Evolutionary conservation across 768 basidiomycete species (phyloP), one percentile per base, ranked within the genome.

Genomic region (Crassisporium funariophilum): DNA sequence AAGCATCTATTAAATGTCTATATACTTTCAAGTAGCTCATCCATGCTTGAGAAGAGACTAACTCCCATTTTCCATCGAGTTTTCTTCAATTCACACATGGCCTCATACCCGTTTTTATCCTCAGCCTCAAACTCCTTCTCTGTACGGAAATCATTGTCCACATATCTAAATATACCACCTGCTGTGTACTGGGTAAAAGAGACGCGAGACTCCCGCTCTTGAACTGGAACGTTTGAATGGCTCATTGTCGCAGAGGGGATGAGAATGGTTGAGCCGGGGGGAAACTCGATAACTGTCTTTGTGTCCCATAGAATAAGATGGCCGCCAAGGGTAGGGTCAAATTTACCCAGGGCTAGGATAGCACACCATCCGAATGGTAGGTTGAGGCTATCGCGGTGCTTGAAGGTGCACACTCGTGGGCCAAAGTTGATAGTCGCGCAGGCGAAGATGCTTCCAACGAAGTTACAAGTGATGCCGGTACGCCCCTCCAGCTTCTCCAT

Each of bases 291-390:
- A 1, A 66, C 37, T 0, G 68, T 45, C n/a, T 58, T 50, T 0
- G 63, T 24, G 6, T 54, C 62, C 53, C 60, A 62, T 0, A 73
- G 35, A 0, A 71, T 47, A 0, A 72, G 35, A 36, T 72, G 68
- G 2, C 68, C 69, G 7, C 69, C 63, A 19, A 40, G 54, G 2
- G 46, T 56, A 1, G 41, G 52, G 39, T 70, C 54, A 44, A 62
- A 73, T 2, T 65, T 0, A 56, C 56, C 48, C 2, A 50, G 40
- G 5, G 52, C 44, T 4, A 48, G 49, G 11, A 54, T 40, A 11
- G 34, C 33, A 36, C 69, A 75, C 55, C 61, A 58, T 0, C 69
- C 67, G 24, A 50, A 59, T 0, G 68, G 53, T 0, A 65, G 43
- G 35, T 75, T 74, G 4, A 36, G 41, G 19, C 17, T 37, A 34